Percentiles rank a stretch among this genome's conserved stretches.
These are phyloP conservation scores for Fusarium redolens DNA, from an alignment of 2,329 filamentous ascomycete species.

Conservation along the genomic window DNA sequence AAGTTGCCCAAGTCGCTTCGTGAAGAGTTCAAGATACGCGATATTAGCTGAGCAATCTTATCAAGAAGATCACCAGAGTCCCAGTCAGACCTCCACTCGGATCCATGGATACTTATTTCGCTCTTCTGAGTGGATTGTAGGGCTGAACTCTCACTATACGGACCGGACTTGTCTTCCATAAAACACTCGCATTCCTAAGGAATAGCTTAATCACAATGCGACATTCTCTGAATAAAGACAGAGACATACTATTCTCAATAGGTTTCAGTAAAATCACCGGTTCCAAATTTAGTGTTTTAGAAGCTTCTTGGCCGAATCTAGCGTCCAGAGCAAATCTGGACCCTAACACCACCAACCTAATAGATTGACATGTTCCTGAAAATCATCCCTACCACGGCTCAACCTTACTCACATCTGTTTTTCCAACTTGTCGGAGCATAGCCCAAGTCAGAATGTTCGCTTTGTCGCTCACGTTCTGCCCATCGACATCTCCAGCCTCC, in stretches of 20 bases:
- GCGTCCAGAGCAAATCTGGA: neutral
- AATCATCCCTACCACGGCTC: neutral
- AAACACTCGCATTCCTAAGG: neutral
- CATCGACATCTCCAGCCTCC: conserved; percentile 15
- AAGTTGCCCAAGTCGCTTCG: neutral
- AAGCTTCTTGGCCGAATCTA: neutral
- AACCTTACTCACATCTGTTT: neutral
- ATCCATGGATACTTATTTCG: neutral
- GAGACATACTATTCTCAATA: neutral
- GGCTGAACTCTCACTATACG: conserved; percentile 20
- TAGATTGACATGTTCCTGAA: neutral
- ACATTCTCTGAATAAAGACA: neutral
- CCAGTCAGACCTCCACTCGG: conserved; percentile 3
- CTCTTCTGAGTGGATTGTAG: conserved; percentile 24
- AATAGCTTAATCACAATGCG: neutral
- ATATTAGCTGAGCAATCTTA: neutral
- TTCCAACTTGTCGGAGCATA: neutral
- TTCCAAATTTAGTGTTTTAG: neutral
- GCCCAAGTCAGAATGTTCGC: neutral
- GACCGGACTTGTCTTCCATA: neutral
- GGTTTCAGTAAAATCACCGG: neutral
- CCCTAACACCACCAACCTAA: conserved; percentile 1
- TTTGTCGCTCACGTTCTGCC: neutral
- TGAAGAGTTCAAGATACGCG: neutral
- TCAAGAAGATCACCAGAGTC: neutral